Percentiles rank a stretch among this genome's conserved stretches.
phyloP scores from a whole-genome alignment of 257 asterid genomes.

The Nemophila menziesii region DNA sequence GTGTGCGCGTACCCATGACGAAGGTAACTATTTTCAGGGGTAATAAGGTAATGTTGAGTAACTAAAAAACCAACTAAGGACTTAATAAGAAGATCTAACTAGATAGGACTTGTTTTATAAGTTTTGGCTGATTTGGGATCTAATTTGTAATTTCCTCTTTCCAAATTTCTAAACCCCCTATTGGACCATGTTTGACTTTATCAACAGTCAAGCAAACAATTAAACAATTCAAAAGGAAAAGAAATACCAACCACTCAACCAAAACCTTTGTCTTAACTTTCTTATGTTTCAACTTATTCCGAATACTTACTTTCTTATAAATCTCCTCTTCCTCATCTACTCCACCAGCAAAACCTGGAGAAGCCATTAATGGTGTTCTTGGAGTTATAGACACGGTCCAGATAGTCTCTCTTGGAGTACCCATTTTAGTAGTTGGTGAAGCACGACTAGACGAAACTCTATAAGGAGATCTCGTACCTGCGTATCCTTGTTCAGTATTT shows the following conservation, averaged over 20 bases:
- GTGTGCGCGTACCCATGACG: too few relatives aligned
- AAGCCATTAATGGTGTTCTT: constrained; percentile 46
- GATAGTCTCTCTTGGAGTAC: constrained; percentile 24
- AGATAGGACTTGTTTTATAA: too few relatives aligned
- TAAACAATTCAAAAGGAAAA: constrained; percentile 42
- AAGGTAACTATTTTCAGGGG: too few relatives aligned
- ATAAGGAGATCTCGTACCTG: constrained; percentile 13
- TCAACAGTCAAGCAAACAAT: constrained; percentile 45
- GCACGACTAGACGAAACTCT: constrained; percentile 23
- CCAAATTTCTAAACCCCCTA: constrained; percentile 45
- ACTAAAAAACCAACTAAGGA: too few relatives aligned
- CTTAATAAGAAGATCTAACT: too few relatives aligned
- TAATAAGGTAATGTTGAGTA: too few relatives aligned
- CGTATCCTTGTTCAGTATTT: constrained; percentile 15
- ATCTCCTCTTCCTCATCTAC: constrained; percentile 67
- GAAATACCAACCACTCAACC: constrained; percentile 58
- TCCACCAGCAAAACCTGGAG: constrained; percentile 45
- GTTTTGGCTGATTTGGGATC: too few relatives aligned
- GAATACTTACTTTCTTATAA: constrained; percentile 64
- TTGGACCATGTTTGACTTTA: constrained; percentile 18
- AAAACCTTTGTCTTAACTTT: constrained; percentile 47
- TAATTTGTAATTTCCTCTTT: too few relatives aligned
- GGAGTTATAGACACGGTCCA: constrained; percentile 36
- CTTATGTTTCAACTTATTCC: constrained; percentile 45
- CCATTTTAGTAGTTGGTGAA: constrained; percentile 37